phyloP scores from a whole-genome alignment of 2,329 filamentous ascomycete genomes.

The Stachybotrys chlorohalonatus region DNA sequence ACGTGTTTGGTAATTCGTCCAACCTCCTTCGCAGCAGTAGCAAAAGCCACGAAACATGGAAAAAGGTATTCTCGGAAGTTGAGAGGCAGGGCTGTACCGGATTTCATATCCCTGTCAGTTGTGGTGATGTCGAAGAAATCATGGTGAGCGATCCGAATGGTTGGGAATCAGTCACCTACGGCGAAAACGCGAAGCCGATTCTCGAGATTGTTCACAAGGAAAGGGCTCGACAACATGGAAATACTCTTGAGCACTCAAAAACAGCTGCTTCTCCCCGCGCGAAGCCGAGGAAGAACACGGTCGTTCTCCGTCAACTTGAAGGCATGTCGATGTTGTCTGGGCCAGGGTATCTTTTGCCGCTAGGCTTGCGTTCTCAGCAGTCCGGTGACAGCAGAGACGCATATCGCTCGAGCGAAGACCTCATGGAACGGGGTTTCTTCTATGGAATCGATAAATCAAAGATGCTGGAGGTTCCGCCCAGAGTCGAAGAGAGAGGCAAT shows the following conservation, averaged over 20 bases:
- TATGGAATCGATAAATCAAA: neutral
- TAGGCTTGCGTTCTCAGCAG: slow-evolving; percentile 6
- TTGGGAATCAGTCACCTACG: neutral
- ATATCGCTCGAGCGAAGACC: slow-evolving; percentile 40
- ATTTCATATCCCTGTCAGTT: neutral
- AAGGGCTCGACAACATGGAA: neutral
- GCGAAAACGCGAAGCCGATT: neutral
- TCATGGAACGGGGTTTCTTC: slow-evolving; percentile 27
- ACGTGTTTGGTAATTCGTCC: slow-evolving; percentile 70
- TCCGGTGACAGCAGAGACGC: slow-evolving; percentile 9
- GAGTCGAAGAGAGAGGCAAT: neutral
- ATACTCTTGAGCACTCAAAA: no score
- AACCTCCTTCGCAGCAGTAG: slow-evolving; percentile 36
- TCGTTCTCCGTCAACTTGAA: neutral
- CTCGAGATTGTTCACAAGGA: neutral
- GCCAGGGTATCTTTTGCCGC: neutral
- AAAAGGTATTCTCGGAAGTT: slow-evolving; percentile 31
- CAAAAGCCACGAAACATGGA: slow-evolving; percentile 31
- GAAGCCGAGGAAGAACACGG: no score
- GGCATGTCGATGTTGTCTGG: neutral
- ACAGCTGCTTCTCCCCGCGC: no score
- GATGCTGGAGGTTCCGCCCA: neutral
- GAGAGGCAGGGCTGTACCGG: slow-evolving; percentile 18
- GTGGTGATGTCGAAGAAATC: neutral
- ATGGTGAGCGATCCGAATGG: neutral